Base-by-base conservation (phyloP, 83 land plant genomes). In the Thuja plicata region DNA sequence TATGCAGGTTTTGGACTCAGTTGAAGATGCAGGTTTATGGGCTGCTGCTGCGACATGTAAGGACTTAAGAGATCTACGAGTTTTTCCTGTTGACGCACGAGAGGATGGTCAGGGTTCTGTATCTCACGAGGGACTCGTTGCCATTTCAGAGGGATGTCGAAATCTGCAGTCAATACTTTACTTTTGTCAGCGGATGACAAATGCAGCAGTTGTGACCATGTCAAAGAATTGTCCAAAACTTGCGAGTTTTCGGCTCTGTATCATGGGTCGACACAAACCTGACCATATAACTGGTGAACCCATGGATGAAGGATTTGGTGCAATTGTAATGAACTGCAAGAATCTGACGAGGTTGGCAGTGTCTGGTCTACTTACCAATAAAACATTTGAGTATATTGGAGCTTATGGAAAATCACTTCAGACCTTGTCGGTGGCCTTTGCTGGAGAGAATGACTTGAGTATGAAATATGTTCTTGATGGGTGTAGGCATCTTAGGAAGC, bases 291-390 rank as follows among this genome's bases (percentile, higher is more conserved):
- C 99, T 11, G 91, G 92, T 0, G 92, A 96, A 50, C 93, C 99
- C 8, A 92, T 98, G 97, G 99, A 98, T 86, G 99, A 97, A 89
- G 99, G 97, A 6, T 98, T 98, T 90, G 99, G 99, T 24, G 99
- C 97, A 82, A 93, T 98, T 48, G 97, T 95, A 35, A 93, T 66
- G 95, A 93, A 92, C 86, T 98, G 99, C 87, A 93, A 92, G 88
- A 92, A 92, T 48, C 93, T 98, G 15, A 93, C 91, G 19, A 89
- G 99, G 40, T 92, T 97, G 87, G 96, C 99, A 50, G 93, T 96
- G 35, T 98, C 99, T 79, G 99, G 99, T n/a, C 87, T 92, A 48
- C 91, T 98, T 50, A 96, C 99, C n/a, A 96, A 98, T 66, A 91
- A 86, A 89, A 95, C 99, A 11, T 98, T 98, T 86, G 91, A 88